phyloP scores from a whole-genome alignment of 2,329 filamentous ascomycete genomes.

The Nigrospora oryzae region DNA sequence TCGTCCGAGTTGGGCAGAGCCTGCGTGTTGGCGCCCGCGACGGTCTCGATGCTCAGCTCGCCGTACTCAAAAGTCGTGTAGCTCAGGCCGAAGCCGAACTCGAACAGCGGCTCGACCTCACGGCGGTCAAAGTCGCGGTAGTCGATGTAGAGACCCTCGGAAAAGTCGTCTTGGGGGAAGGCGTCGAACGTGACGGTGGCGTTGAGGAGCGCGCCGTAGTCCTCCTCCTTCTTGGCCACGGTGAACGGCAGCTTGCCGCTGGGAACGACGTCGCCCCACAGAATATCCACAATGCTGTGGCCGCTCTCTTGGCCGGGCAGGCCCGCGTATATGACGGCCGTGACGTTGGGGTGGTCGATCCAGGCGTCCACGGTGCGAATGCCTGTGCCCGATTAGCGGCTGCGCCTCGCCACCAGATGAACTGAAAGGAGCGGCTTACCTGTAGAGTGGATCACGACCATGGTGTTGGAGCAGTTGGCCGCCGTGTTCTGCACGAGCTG shows the following conservation, averaged over 20 bases:
- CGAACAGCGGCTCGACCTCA: slow-evolving; percentile 63
- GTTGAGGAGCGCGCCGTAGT: slow-evolving; percentile 54
- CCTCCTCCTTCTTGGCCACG: slow-evolving; percentile 15
- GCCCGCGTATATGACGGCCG: slow-evolving; percentile 69
- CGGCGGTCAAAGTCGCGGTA: slow-evolving; percentile 82
- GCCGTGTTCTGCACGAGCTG: slow-evolving; percentile 7
- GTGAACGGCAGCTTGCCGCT: slow-evolving; percentile 20
- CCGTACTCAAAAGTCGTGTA: slow-evolving; percentile 60
- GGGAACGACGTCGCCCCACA: slow-evolving; percentile 42
- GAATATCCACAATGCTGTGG: slow-evolving; percentile 60
- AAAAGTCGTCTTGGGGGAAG: slow-evolving; percentile 67
- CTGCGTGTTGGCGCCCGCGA: background rate
- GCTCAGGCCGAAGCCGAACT: slow-evolving; percentile 76
- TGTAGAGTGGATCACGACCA: slow-evolving; percentile 64
- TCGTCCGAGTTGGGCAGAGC: slow-evolving; percentile 28
- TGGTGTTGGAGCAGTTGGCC: slow-evolving; percentile 9
- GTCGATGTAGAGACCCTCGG: slow-evolving; percentile 76
- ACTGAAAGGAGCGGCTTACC: background rate
- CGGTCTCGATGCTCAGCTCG: background rate
- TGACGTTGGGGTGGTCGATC: slow-evolving; percentile 66
- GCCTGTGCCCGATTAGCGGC: background rate
- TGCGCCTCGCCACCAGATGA: background rate
- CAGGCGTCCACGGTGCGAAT: slow-evolving; percentile 69
- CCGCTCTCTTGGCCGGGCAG: slow-evolving; percentile 80
- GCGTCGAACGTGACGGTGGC: slow-evolving; percentile 32